These are phyloP conservation scores for Xenoacremonium recifei DNA, from an alignment of 2,329 filamentous ascomycete genomes.

Conservation along the genomic window DNA sequence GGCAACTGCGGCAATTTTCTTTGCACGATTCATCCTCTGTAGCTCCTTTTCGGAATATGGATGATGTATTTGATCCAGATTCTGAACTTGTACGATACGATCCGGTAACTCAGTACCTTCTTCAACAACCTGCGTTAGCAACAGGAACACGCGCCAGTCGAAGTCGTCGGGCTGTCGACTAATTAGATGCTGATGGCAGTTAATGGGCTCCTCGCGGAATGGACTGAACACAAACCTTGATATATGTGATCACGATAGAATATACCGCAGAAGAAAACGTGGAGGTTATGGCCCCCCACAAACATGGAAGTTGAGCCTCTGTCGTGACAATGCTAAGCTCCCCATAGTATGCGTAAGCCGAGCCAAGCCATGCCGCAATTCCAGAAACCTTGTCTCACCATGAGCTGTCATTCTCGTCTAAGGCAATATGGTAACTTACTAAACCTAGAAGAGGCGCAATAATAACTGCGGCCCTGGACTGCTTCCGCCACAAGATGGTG, in stretches of 20 bases:
- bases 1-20: conserved; percentile 2
- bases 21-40: conserved; percentile 6
- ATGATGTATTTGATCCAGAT: conserved; percentile 8
- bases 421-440: neutral
- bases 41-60: conserved; percentile 7
- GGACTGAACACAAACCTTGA: neutral
- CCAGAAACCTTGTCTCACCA: conserved; percentile 2
- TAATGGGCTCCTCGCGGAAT: neutral
- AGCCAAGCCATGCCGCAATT: conserved; percentile 7
- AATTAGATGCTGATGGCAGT: too few relatives aligned
- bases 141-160: conserved; percentile 8
- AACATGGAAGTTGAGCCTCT: conserved; percentile 8
- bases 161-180: conserved; percentile 5
- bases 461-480: conserved; percentile 6
- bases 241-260: conserved; percentile 6
- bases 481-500: conserved; percentile 8
- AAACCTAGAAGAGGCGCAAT: conserved; percentile 7
- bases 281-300: conserved; percentile 8
- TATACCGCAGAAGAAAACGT: conserved; percentile 9
- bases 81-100: conserved; percentile 5
- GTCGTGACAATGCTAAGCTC: conserved; percentile 7
- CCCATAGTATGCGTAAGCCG: conserved; percentile 8
- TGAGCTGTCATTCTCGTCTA: neutral
- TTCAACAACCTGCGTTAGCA: conserved; percentile 7
- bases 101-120: conserved; percentile 1